Base-by-base conservation (phyloP, 495 filamentous ascomycete species). In the Aspergillus ellipticus region DNA sequence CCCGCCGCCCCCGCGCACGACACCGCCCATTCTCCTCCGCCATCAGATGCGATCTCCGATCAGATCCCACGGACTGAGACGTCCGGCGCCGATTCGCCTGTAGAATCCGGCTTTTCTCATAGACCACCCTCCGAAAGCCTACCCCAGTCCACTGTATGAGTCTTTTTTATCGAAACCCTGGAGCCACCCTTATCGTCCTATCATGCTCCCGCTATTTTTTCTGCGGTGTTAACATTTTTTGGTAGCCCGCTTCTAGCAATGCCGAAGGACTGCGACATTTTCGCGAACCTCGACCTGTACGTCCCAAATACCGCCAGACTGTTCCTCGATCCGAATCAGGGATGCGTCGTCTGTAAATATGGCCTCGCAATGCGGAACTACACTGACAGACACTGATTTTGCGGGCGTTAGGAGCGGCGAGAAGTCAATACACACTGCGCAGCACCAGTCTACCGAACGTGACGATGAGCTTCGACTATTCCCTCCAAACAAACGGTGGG, bases 321-420 rank as follows among this genome's bases (percentile, higher is more conserved):
- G 48, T 53, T 57, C 58, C 68, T 46, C 57, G 53, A 28, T 55
- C 49, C 53, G 52, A 55, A 55, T 46, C 68, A 66, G 69, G 64
- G 46, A 64, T 66, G 56, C 51, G 53, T 58, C 43, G 55, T 54
- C 57, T 62, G 71, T 72, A 68, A 61, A 59, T 64, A 66, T 66
- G 37, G 52, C 58, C 57, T 45, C 35, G 22, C 55, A 55, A 29
- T 31, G 15, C 56, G 35, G 33, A 26, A 37, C 3, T 39, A 11
- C 21, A 39, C 15, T 28, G 15, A 21, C 22, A 15, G 11, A 35
- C 35, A 41, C 56, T 66, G 42, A 66, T 52, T 26, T 20, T 10
- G 3, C 24, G 37, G 37, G n/a, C 10, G 1, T 15, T 1, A 43
- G 16, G 37, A 10, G 29, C 28, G 53, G 35, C 55, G 39, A 8